phyloP scores from a whole-genome alignment of 345 rosid species.

The Pugionium cornutum region DNA sequence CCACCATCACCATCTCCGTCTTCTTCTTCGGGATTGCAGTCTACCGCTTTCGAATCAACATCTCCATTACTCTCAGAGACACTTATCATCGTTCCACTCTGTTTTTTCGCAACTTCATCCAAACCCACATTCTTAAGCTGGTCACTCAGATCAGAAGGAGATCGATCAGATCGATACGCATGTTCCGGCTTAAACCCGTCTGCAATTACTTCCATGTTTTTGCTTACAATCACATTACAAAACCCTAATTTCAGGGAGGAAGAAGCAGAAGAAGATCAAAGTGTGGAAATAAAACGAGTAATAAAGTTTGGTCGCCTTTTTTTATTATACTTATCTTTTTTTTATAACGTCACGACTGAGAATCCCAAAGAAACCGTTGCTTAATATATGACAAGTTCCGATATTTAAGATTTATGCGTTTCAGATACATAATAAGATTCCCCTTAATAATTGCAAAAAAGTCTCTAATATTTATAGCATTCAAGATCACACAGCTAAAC shows the following conservation, averaged over 20 bases:
- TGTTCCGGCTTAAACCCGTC: constrained; percentile 19
- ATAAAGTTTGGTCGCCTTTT: constrained; percentile 18
- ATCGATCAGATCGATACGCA: constrained; percentile 25
- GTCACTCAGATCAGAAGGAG: constrained; percentile 30
- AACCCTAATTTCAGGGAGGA: constrained; percentile 33
- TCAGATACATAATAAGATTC: not conserved
- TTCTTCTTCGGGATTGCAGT: not conserved
- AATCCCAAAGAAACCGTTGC: constrained; percentile 34
- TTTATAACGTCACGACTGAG: constrained; percentile 12
- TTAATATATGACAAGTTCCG: constrained; percentile 26
- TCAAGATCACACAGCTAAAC: not conserved
- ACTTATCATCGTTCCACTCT: constrained; percentile 20
- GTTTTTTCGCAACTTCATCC: constrained; percentile 23
- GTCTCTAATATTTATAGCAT: not conserved
- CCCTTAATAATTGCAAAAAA: not conserved
- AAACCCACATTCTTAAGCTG: constrained; percentile 47
- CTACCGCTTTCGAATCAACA: constrained; percentile 20
- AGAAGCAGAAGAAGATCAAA: constrained; percentile 15
- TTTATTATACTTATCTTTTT: constrained; percentile 4
- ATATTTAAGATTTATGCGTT: constrained; percentile 7
- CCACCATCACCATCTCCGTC: constrained; percentile 1
- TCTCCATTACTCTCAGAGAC: constrained; percentile 17
- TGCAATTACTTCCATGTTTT: not conserved
- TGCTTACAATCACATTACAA: constrained; percentile 30
- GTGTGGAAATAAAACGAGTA: not conserved